Evolutionary conservation across 192 early-diverging fungal species (phyloP).

Genomic region (Coemansia sp.): DNA sequence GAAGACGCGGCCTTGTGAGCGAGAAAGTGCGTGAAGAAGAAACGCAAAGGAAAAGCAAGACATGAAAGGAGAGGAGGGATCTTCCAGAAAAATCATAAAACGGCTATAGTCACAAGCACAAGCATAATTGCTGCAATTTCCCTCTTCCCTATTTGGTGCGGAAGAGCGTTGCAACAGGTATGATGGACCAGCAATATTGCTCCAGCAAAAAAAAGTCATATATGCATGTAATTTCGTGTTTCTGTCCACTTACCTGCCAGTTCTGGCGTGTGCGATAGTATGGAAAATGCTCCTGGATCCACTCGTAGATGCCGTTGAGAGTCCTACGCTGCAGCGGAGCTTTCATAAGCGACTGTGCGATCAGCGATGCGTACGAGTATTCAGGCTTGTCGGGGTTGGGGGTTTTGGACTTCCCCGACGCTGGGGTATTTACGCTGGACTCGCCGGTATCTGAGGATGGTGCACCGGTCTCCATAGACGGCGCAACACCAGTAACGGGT

Average conservation of each 20-base stretch:
- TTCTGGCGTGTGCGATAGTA: conserved; percentile 74
- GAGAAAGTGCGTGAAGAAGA: neutral
- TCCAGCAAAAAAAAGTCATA: conserved; percentile 6
- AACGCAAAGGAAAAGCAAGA: neutral
- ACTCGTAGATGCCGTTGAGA: conserved; percentile 86
- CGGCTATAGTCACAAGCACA: neutral
- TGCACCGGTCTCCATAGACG: conserved; percentile 3
- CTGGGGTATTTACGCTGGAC: conserved; percentile 1
- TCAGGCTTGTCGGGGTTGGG: conserved; percentile 67
- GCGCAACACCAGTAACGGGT: neutral
- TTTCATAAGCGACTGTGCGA: conserved; percentile 77
- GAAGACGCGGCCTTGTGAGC: neutral
- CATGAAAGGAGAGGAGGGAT: neutral
- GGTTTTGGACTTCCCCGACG: conserved; percentile 11
- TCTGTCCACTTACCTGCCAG: conserved; percentile 49
- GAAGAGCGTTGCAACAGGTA: neutral
- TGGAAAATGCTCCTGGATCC: conserved; percentile 75
- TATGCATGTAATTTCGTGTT: neutral
- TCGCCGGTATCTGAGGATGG: conserved; percentile 6
- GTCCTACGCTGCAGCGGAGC: conserved; percentile 69
- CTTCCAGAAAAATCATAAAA: neutral
- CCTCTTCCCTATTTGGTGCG: neutral
- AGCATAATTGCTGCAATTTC: neutral
- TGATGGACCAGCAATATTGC: neutral
- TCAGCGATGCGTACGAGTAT: conserved; percentile 80